A percentile compares a stretch with the other conserved stretches of the same genome.
These are phyloP conservation scores for Suhomyces choctaworum DNA, from an alignment of 1,139 yeast genomes.

Conservation along the genomic window DNA sequence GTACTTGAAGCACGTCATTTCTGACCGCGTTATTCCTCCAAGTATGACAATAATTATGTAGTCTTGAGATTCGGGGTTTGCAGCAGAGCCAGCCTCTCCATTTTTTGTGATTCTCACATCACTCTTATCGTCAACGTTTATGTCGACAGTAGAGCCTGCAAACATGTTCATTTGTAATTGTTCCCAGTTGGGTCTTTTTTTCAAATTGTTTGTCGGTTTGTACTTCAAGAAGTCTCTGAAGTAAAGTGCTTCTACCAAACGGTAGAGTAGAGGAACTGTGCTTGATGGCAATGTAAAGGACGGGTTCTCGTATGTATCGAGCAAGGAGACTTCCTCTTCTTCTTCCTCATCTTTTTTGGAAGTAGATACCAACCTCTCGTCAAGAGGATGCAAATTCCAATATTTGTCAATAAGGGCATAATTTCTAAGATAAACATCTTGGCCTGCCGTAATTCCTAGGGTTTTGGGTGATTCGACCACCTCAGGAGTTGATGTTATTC, in stretches of 20 bases:
- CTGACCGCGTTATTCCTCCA: slow-evolving; percentile 84
- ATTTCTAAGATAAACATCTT: slow-evolving; percentile 33
- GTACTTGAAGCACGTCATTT: slow-evolving; percentile 63
- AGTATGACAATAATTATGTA: slow-evolving; percentile 54
- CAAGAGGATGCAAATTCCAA: slow-evolving; percentile 45
- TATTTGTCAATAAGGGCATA: slow-evolving; percentile 44
- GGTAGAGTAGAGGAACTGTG: slow-evolving; percentile 48
- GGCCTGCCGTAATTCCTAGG: slow-evolving; percentile 38
- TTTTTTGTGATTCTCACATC: slow-evolving; percentile 20
- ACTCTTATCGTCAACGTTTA: slow-evolving; percentile 34
- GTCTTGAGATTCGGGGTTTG: slow-evolving; percentile 17
- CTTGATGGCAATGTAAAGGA: slow-evolving; percentile 55
- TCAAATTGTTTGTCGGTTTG: slow-evolving; percentile 42
- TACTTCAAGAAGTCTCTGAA: slow-evolving; percentile 46
- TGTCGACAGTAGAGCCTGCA: slow-evolving; percentile 38
- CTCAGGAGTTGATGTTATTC: slow-evolving; percentile 10
- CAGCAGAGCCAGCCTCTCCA: slow-evolving; percentile 13
- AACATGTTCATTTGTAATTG: slow-evolving; percentile 42
- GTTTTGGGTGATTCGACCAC: slow-evolving; percentile 3
- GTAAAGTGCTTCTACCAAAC: slow-evolving; percentile 55
- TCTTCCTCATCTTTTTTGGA: slow-evolving; percentile 12
- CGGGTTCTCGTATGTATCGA: slow-evolving; percentile 41
- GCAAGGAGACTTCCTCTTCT: slow-evolving; percentile 13
- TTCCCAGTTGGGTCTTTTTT: slow-evolving; percentile 48
- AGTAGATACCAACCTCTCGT: slow-evolving; percentile 21